Evolutionary conservation across 169 alveolate genomes (phyloP).

Genomic region (Fabrea salina): DNA sequence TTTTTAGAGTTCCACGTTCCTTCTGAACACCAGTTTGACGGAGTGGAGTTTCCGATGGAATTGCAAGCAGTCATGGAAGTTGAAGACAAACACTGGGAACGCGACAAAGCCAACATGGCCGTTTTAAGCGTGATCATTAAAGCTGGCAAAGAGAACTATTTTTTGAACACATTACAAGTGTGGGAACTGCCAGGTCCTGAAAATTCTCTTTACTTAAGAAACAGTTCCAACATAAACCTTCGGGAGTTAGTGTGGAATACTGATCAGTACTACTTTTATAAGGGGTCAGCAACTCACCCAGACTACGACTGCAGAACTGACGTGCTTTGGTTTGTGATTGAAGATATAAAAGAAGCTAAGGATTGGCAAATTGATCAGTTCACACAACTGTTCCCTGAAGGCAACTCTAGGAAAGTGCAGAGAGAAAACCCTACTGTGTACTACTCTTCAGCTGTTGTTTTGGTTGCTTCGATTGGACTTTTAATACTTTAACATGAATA

Average conservation of each 20-base stretch:
- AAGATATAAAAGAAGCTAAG: constrained; percentile 18
- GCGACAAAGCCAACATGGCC: constrained; percentile 33
- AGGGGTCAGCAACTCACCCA: constrained; percentile 25
- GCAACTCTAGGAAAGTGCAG: neutral
- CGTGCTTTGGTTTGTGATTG: constrained; percentile 15
- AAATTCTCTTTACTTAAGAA: neutral
- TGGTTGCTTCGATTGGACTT: neutral
- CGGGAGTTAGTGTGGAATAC: constrained; percentile 21
- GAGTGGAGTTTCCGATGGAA: constrained; percentile 17
- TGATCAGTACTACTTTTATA: constrained; percentile 12
- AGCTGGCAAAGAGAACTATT: constrained; percentile 25
- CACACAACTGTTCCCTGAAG: neutral
- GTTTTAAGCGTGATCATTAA: constrained; percentile 10
- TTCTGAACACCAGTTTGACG: constrained; percentile 6
- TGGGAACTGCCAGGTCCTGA: neutral
- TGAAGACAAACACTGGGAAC: constrained; percentile 33
- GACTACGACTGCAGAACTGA: neutral
- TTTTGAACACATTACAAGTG: neutral
- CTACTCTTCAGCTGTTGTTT: neutral
- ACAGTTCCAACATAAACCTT: constrained; percentile 6
- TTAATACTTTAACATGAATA: no score
- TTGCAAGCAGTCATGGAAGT: neutral
- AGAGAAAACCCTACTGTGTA: neutral
- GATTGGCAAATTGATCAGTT: constrained; percentile 20
- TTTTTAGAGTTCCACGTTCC: constrained; percentile 23